Evolutionary conservation across 1,284 basidiomycete species (phyloP).

Genomic region (Naganishia liquefaciens): DNA sequence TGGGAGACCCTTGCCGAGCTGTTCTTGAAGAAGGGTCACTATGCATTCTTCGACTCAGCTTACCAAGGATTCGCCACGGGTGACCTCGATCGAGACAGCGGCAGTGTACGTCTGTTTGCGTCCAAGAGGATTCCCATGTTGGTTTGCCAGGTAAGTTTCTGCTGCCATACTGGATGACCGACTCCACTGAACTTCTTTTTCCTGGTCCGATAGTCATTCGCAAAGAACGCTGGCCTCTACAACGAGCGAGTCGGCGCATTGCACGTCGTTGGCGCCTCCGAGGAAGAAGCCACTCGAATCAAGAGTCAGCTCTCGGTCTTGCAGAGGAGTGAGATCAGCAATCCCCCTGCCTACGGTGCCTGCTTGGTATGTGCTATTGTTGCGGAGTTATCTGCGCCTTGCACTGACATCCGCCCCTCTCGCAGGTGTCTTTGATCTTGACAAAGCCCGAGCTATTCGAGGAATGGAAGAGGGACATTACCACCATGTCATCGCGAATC

Average conservation of each 20-base stretch:
- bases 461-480: constrained; percentile 83
- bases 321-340: constrained; percentile 88
- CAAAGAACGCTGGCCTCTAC: constrained; percentile 94
- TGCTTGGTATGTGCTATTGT: constrained; percentile 71
- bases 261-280: constrained; percentile 66
- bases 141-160: constrained; percentile 71
- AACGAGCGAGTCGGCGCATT: constrained; percentile 85
- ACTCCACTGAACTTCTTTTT: background rate
- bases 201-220: constrained; percentile 58
- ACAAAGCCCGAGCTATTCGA: constrained; percentile 72
- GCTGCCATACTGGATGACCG: background rate
- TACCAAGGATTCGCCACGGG: constrained; percentile 66
- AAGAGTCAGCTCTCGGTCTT: constrained; percentile 77
- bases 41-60: constrained; percentile 91
- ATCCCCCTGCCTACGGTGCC: constrained; percentile 86
- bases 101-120: constrained; percentile 64
- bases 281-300: constrained; percentile 69
- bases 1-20: constrained; percentile 78
- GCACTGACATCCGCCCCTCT: background rate
- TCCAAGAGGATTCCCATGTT: constrained; percentile 72
- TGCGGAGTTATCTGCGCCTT: constrained; percentile 76
- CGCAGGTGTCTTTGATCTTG: constrained; percentile 50
- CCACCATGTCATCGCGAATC: constrained; percentile 94
- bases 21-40: constrained; percentile 75
- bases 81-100: constrained; percentile 57